A percentile compares a stretch with the other conserved stretches of the same genome.
Conservation (phyloP, 257 asterid genomes). For the Solanum lignicaule region DNA sequence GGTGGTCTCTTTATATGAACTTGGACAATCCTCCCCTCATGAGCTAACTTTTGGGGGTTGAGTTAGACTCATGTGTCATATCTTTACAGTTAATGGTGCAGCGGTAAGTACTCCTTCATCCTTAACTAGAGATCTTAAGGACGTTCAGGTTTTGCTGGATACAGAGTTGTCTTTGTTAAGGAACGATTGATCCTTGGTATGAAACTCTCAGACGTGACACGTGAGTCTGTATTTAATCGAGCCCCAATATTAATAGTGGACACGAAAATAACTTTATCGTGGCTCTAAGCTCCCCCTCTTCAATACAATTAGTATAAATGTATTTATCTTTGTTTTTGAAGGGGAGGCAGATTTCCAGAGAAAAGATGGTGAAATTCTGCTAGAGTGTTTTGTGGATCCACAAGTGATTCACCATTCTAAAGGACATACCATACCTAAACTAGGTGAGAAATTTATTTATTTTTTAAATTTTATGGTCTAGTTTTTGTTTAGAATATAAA, state of each 20-base stretch:
- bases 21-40: no score
- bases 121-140: not conserved
- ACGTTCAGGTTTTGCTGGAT: no score
- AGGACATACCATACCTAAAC: constrained; percentile 24
- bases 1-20: no score
- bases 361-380: constrained; percentile 16
- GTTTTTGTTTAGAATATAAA: not conserved
- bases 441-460: constrained; percentile 6
- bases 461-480: not conserved
- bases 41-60: no score
- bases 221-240: no score
- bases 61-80: no score
- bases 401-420: constrained; percentile 19
- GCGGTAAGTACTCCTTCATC: not conserved
- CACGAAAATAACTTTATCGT: not conserved
- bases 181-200: no score
- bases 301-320: not conserved
- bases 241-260: not conserved
- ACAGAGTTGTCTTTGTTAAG: no score
- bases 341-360: constrained; percentile 23
- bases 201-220: no score
- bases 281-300: not conserved
- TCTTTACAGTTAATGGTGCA: not conserved
- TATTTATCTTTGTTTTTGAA: not conserved
- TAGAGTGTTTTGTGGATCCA: constrained; percentile 18